Evolutionary conservation across 148 eudicot genomes (phyloP), one percentile per base, ranked within the genome.

Genomic region (Suaeda aralocaspica): DNA sequence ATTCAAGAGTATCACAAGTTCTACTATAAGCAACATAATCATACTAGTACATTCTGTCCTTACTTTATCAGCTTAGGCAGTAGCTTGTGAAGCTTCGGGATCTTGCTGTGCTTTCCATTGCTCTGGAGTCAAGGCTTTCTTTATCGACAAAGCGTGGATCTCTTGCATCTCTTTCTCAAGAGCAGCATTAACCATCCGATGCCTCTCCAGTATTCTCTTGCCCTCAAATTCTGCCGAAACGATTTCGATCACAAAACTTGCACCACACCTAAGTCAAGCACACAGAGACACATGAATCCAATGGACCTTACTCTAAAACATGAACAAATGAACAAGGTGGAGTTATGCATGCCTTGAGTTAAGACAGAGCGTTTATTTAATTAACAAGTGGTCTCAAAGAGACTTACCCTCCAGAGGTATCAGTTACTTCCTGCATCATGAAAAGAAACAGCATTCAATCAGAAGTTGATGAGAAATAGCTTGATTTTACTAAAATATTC

Each of bases 341-440:
- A n/a, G n/a, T n/a, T n/a, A n/a, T n/a, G n/a, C 41, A 36, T 36
- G 41, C 41, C 41, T 8, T 3, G 41, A 3, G 41, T 36, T 33
- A n/a, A n/a, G n/a, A n/a, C n/a, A n/a, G n/a, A n/a, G n/a, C n/a
- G n/a, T n/a, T n/a, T n/a, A n/a, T n/a, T n/a, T n/a, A n/a, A n/a
- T n/a, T n/a, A n/a, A n/a, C n/a, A n/a, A n/a, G n/a, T 63, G 64
- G 14, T 73, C 21, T 28, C 0, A 56, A 34, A 45, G 29, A 1
- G 51, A 82, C 87, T 83, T 83, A 92, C 98, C 98, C 98, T 69
- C 96, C 98, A 52, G 98, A 92, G 55, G 94, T 88, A 78, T 92
- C 98, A 28, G 79, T 64, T 50, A 92, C 96, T 78, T 86, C 92
- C 98, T 92, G 94, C 71, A 83, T 69, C 70, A 30, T 57, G 30